Base-by-base conservation (phyloP, 257 asterid genomes). In the Coffea canephora region DNA sequence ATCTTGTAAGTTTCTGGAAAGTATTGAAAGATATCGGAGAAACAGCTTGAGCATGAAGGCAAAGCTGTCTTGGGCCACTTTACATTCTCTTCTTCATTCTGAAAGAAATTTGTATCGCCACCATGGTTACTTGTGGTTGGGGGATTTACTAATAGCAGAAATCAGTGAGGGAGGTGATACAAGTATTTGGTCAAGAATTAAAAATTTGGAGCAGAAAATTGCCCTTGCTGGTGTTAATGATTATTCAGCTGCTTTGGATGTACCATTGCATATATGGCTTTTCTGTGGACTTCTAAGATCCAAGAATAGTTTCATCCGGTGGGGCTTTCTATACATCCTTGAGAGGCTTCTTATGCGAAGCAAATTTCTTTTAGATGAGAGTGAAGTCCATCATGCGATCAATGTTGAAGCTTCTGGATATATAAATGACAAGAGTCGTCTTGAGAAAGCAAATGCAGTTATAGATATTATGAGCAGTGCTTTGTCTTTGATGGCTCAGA, bases 31-130 rank as follows among this genome's bases (percentile, higher is more conserved):
- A 84, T 89, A 85, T 85, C 86, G 81, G 69, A 91, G 87, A 45
- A 92, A 84, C 75, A 77, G 85, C 65, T 79, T 86, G 77, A 84
- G 91, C 66, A 85, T 86, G 90, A 89, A 90, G 61, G 89, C 91
- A 73, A 91, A 92, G 85, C 91, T 89, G 70, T 88, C 90, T 55
- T 94, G 98, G 98, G 89, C 97, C 83, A 96, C 94, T 78, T 89
- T 96, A 79, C 99, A 96, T 87, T 96, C 99, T 86, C 96, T 96
- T 86, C 97, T 96, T 79, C 99, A 94, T 87, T 96, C 99, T 76
- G 95, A 92, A 81, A 86, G 97, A 79, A 71, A 71, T 49, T 87
- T 87, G 78, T 89, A 91, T 85, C 97, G 98, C 34, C 99, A 92
- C 87, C 91, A 96, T 86, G 98, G 99, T 48, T 90, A 94, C 82